phyloP scores from a whole-genome alignment of 2,329 filamentous ascomycete species.

The Penicillium sp. region DNA sequence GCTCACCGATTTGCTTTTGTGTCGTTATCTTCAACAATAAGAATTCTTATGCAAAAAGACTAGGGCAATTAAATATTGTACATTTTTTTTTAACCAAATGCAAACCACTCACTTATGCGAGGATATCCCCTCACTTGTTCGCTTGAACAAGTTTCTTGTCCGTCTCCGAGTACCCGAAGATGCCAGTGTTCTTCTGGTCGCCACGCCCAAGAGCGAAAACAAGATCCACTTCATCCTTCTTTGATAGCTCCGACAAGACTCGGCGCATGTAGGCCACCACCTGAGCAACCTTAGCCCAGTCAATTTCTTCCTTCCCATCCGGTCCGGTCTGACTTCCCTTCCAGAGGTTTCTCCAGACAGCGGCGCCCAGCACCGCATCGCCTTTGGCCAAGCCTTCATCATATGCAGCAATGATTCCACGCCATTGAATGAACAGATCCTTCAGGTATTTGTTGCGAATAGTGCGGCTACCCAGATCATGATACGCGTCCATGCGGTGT shows the following conservation, averaged over 20 bases:
- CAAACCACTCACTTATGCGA: neutral
- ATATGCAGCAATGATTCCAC: conserved; percentile 72
- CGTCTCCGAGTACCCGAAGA: conserved; percentile 35
- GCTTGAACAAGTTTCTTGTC: conserved; percentile 42
- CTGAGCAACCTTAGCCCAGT: conserved; percentile 58
- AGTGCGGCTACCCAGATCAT: conserved; percentile 50
- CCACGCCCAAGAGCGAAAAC: conserved; percentile 49
- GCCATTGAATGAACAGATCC: conserved; percentile 91
- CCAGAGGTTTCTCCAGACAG: conserved; percentile 92
- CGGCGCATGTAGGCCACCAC: conserved; percentile 64
- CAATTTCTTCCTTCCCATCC: conserved; percentile 48
- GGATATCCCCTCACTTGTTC: conserved; percentile 15
- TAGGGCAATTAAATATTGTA: conserved; percentile 13
- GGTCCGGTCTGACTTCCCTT: conserved; percentile 59
- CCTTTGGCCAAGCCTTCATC: conserved; percentile 47
- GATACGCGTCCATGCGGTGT: conserved; percentile 61
- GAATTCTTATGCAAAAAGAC: neutral
- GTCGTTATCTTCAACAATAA: neutral
- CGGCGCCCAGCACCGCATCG: conserved; percentile 54
- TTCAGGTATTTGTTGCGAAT: conserved; percentile 66
- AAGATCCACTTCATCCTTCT: conserved; percentile 53
- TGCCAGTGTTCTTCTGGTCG: conserved; percentile 32
- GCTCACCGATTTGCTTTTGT: neutral
- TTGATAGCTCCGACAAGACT: conserved; percentile 54
- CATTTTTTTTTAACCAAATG: conserved; percentile 8